Conservation (phyloP, 129 eudicot species). For the Erigeron canadensis region DNA sequence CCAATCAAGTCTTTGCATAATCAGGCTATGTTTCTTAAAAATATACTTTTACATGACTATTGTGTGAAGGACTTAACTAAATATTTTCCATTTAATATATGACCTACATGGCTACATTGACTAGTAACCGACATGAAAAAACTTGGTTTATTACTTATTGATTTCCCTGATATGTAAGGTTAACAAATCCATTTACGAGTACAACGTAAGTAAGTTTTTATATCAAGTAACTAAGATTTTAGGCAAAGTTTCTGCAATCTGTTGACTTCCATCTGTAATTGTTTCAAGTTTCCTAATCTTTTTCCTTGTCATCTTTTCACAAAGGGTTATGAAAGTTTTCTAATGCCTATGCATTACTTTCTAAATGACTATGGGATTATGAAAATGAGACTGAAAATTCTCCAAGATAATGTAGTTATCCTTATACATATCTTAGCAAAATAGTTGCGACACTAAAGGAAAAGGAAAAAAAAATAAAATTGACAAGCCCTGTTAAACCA, state of each 20-base stretch:
- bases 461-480: conserved; percentile 50
- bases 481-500: conserved; percentile 83
- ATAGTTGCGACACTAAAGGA: conserved; percentile 4
- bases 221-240: neutral
- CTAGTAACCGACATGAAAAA: neutral
- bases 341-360: neutral
- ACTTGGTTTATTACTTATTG: neutral
- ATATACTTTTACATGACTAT: neutral
- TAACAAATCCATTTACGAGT: neutral
- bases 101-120: too few species aligned
- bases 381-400: neutral
- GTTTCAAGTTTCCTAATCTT: too few species aligned
- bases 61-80: too few species aligned
- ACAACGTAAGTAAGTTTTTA: neutral
- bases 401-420: neutral
- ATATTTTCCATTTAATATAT: too few species aligned
- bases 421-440: conserved; percentile 4
- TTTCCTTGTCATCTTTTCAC: neutral
- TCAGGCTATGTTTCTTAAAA: too few species aligned
- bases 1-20: too few species aligned
- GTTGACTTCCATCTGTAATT: neutral
- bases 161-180: neutral
- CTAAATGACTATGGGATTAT: neutral
- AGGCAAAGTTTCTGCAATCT: neutral
- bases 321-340: neutral